Percentiles rank a stretch among this genome's conserved stretches.
These are phyloP conservation scores for Macrolepiota dolichaula DNA, from an alignment of 768 basidiomycete genomes.

Conservation along the genomic window DNA sequence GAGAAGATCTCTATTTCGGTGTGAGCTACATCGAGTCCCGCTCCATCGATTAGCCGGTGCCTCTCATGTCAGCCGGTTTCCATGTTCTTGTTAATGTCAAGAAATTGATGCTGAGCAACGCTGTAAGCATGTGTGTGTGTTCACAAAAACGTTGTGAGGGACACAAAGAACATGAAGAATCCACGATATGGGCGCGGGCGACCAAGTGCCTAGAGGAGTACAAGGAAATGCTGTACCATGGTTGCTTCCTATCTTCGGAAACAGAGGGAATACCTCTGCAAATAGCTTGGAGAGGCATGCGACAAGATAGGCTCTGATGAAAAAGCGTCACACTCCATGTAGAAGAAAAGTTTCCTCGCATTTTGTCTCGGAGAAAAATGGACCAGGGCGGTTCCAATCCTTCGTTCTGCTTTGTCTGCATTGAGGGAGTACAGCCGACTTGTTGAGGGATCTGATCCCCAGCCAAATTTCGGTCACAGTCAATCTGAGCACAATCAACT, in stretches of 20 bases:
- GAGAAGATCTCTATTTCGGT: too few relatives aligned
- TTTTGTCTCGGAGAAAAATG: not conserved
- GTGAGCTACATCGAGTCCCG: not conserved
- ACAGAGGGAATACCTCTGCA: not conserved
- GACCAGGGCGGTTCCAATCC: not conserved
- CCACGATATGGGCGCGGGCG: not conserved
- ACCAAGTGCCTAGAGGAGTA: not conserved
- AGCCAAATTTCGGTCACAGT: not conserved
- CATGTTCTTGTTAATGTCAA: not conserved
- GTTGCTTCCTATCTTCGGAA: not conserved
- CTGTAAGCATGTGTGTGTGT: not conserved
- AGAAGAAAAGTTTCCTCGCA: not conserved
- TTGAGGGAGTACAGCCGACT: not conserved
- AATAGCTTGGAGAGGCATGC: not conserved
- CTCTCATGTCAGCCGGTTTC: not conserved
- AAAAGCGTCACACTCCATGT: not conserved
- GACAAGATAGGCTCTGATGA: not conserved
- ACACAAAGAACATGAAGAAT: not conserved
- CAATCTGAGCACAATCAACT: too few relatives aligned
- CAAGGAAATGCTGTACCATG: not conserved
- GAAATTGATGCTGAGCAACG: not conserved
- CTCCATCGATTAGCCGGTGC: not conserved
- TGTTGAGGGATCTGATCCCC: not conserved
- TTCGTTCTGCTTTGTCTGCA: not conserved
- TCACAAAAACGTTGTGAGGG: not conserved